phyloP scores from a whole-genome alignment of 345 rosid genomes.

The Camelina laxa region DNA sequence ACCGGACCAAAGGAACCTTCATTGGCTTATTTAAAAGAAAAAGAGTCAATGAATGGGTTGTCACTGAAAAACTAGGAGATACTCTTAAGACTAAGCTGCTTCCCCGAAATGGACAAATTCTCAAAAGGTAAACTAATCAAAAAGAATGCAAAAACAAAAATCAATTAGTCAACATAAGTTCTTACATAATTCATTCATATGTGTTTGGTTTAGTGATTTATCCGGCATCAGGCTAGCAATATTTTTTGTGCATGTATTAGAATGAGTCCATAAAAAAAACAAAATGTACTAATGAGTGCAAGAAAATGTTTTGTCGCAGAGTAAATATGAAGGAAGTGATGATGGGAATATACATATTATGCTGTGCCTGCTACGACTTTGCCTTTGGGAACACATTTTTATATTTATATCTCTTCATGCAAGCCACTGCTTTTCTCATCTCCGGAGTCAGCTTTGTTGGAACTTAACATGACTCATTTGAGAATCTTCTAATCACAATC shows the following conservation, averaged over 20 bases:
- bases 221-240: background rate
- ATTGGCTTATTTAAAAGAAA: constrained; percentile 45
- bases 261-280: background rate
- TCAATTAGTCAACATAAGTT: background rate
- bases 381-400: constrained; percentile 21
- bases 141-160: background rate
- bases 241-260: background rate
- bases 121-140: constrained; percentile 55
- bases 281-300: background rate
- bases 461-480: constrained; percentile 4
- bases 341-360: constrained; percentile 31
- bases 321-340: constrained; percentile 33
- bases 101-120: constrained; percentile 46
- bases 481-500: background rate
- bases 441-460: constrained; percentile 37
- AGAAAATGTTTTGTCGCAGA: constrained; percentile 23
- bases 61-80: constrained; percentile 45
- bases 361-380: constrained; percentile 32
- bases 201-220: background rate
- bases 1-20: constrained; percentile 58
- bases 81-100: constrained; percentile 47
- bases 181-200: background rate
- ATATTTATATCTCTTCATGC: constrained; percentile 30
- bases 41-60: constrained; percentile 41
- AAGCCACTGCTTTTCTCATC: constrained; percentile 34